Evolutionary conservation across 2,329 filamentous ascomycete genomes (phyloP).

Genomic region (Fusarium succisae): DNA sequence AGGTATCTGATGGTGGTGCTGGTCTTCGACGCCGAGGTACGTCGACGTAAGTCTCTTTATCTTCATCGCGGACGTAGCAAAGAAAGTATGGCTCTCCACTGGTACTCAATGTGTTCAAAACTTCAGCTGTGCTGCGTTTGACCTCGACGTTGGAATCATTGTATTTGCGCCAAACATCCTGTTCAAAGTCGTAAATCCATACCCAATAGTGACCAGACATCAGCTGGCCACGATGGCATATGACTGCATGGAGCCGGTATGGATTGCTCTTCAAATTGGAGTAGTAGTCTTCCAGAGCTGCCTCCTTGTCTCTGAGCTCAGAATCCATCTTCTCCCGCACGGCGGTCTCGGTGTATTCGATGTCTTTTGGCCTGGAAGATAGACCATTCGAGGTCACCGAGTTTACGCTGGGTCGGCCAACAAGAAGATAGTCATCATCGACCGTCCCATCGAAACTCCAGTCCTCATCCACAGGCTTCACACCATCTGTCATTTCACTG

Average conservation of each 20-base stretch:
- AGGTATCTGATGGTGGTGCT: constrained; percentile 7
- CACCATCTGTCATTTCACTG: not conserved
- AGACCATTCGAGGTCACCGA: not conserved
- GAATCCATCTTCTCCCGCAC: constrained; percentile 57
- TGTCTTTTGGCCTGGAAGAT: constrained; percentile 15
- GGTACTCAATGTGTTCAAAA: constrained; percentile 73
- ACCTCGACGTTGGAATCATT: constrained; percentile 87
- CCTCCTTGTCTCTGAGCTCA: constrained; percentile 49
- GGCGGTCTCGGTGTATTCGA: constrained; percentile 36
- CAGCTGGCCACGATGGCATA: constrained; percentile 83
- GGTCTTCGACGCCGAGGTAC: constrained; percentile 53
- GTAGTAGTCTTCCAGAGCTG: constrained; percentile 41
- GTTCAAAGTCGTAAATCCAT: constrained; percentile 90
- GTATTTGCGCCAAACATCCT: constrained; percentile 88
- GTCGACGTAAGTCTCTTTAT: constrained; percentile 64
- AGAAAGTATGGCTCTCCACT: constrained; percentile 84
- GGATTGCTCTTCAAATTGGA: constrained; percentile 69
- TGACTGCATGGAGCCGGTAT: constrained; percentile 90
- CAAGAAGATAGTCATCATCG: constrained; percentile 49
- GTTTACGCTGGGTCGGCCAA: constrained; percentile 32
- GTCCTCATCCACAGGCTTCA: constrained; percentile 36
- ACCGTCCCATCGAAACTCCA: constrained; percentile 53
- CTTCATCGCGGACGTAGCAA: constrained; percentile 79
- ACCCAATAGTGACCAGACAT: constrained; percentile 94
- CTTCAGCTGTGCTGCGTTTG: constrained; percentile 69